These are phyloP conservation scores for Saturnispora kantuleensis DNA, from an alignment of 805 yeast genomes.

Conservation along the genomic window DNA sequence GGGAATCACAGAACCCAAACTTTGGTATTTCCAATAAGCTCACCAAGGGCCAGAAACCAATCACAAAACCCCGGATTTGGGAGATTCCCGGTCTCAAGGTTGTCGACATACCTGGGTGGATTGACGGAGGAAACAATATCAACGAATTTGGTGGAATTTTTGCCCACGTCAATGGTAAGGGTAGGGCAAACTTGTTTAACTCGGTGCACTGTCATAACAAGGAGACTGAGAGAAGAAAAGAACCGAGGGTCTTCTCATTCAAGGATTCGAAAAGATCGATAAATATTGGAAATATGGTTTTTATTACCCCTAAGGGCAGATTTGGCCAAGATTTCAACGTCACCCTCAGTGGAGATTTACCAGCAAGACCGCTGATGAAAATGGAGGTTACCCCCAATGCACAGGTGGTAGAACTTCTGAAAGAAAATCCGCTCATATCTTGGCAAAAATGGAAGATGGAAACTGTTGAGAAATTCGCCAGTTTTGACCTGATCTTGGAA, in stretches of 20 bases:
- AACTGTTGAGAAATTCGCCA: not conserved
- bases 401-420: not conserved
- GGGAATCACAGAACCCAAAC: not conserved
- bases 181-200: not conserved
- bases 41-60: slow-evolving; percentile 7
- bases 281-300: slow-evolving; percentile 3
- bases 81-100: slow-evolving; percentile 13
- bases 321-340: slow-evolving; percentile 2
- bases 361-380: slow-evolving; percentile 1
- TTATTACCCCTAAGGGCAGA: slow-evolving; percentile 5
- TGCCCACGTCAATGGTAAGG: slow-evolving; percentile 1
- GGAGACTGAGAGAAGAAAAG: not conserved
- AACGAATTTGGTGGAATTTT: slow-evolving; percentile 8
- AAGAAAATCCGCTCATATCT: slow-evolving; percentile 1
- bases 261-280: not conserved
- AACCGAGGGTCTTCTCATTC: not conserved
- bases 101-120: slow-evolving; percentile 25
- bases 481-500: slow-evolving; percentile 4
- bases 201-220: not conserved
- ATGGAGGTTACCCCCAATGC: not conserved
- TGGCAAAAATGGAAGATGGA: slow-evolving; percentile 4
- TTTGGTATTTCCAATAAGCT: slow-evolving; percentile 1
- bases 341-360: slow-evolving; percentile 2
- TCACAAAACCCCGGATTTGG: slow-evolving; percentile 10
- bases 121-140: slow-evolving; percentile 17